These are phyloP conservation scores for Hymenoscyphus linearis DNA, from an alignment of 2,329 filamentous ascomycete species.

Conservation along the genomic window DNA sequence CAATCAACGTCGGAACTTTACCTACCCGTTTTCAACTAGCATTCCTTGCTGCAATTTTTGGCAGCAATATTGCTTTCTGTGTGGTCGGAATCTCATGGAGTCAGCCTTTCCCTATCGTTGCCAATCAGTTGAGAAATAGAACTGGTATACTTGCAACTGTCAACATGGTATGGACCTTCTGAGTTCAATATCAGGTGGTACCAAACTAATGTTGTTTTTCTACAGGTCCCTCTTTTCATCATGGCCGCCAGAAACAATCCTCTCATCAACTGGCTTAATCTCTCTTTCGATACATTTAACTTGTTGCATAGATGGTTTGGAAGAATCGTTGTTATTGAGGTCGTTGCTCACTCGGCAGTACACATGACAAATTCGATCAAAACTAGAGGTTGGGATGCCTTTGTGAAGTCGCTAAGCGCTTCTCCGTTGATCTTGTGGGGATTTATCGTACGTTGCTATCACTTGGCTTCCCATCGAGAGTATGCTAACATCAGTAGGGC, in stretches of 20 bases:
- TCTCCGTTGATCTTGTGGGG: constrained; percentile 48
- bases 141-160: constrained; percentile 65
- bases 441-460: constrained; percentile 50
- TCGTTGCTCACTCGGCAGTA: constrained; percentile 59
- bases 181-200: constrained; percentile 10
- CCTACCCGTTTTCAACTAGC: constrained; percentile 73
- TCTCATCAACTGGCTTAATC: constrained; percentile 63
- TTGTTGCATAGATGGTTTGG: constrained; percentile 76
- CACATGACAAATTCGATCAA: constrained; percentile 45
- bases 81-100: constrained; percentile 59
- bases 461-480: not conserved
- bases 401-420: constrained; percentile 35
- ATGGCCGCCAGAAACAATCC: constrained; percentile 75
- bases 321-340: constrained; percentile 67
- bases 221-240: constrained; percentile 60
- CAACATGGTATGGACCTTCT: constrained; percentile 57
- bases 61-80: constrained; percentile 73
- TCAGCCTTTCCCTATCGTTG: constrained; percentile 39
- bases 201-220: constrained; percentile 6
- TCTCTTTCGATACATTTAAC: constrained; percentile 81
- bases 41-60: constrained; percentile 62
- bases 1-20: constrained; percentile 68
- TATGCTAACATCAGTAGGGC: constrained; percentile 37
- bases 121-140: constrained; percentile 56
- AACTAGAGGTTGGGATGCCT: constrained; percentile 43